These are phyloP conservation scores for Trichocladium uniseriatum DNA, from an alignment of 495 filamentous ascomycete species.

Conservation along the genomic window DNA sequence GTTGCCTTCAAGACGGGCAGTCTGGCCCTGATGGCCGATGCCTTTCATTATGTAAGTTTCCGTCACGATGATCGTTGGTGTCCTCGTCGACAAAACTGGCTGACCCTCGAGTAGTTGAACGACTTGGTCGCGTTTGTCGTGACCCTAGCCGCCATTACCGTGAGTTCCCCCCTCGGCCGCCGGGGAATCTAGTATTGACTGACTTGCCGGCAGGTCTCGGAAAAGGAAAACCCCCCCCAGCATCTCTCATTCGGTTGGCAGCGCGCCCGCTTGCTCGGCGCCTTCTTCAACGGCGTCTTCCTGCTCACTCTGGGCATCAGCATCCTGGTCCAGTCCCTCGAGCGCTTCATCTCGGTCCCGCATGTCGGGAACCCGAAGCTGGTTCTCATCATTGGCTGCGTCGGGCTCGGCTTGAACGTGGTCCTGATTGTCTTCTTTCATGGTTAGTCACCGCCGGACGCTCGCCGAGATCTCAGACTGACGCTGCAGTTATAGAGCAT, in stretches of 20 bases:
- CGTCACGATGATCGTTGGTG: not conserved
- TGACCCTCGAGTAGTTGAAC: conserved; percentile 51
- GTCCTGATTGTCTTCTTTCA: conserved; percentile 75
- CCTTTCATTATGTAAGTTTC: conserved; percentile 81
- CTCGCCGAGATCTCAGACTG: not conserved
- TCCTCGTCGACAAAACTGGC: conserved; percentile 3
- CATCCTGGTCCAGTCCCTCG: conserved; percentile 86
- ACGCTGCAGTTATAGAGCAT: conserved; percentile 17
- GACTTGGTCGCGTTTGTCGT: conserved; percentile 82
- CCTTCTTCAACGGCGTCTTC: conserved; percentile 95
- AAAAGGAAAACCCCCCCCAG: conserved; percentile 30
- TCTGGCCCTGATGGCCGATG: conserved; percentile 84
- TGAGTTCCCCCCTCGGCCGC: conserved; percentile 23
- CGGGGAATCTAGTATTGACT: too few species aligned
- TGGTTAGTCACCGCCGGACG: conserved; percentile 38
- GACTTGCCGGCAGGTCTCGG: conserved; percentile 30
- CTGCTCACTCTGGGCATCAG: conserved; percentile 82
- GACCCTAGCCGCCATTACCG: conserved; percentile 73
- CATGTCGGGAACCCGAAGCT: conserved; percentile 60
- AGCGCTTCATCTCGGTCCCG: conserved; percentile 58
- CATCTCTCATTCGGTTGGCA: conserved; percentile 62
- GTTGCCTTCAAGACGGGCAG: conserved; percentile 80
- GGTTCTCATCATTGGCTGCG: conserved; percentile 71
- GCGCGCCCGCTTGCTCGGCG: conserved; percentile 81
- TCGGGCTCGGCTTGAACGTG: conserved; percentile 75